Evolutionary conservation across 441 rosid species (phyloP), one percentile per base, ranked within the genome.

Genomic region (Adansonia rubrostipa): DNA sequence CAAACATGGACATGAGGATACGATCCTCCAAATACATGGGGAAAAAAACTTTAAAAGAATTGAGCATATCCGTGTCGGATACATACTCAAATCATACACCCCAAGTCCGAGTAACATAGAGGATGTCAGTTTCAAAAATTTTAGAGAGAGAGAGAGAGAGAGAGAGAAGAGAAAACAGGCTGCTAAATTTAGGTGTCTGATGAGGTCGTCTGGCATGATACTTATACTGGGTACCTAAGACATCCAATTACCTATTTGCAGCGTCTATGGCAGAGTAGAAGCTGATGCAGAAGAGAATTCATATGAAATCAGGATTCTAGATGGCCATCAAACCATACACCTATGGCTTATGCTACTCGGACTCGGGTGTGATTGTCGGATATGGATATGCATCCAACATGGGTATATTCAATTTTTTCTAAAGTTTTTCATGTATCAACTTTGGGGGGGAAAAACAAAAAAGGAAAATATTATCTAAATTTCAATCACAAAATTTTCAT

Each of bases 401-500:
- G 33, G 33, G 33, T 28, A 28, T 28, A 28, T 28, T 28, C 33
- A 28, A 28, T 28, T 28, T 28, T 28, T 28, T 28, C 33, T 28
- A 28, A 28, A 28, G 33, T 28, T 28, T 28, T 28, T 28, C 33
- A 28, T 28, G 33, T 6, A 8, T 33, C 14, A 54, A 53, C 28
- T 36, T 8, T 14, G n/a, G 24, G 48, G n/a, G 48, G 48, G 15
- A 71, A 28, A 71, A 28, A 28, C 22, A 53, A 40, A 15, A 69
- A 20, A 22, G 58, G 58, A 51, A 71, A 45, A 4, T 47, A 13
- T 73, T 57, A 58, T 51, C 19, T 14, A 61, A 53, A 51, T 22
- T 51, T 61, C 53, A 74, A 19, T 47, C 64, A 40, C 8, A 61
- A 33, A 80, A 50, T 3, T 45, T 50, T 62, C 57, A 56, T 57